Base-by-base conservation (phyloP, 805 yeast genomes). In the Candida sphagnicola region DNA sequence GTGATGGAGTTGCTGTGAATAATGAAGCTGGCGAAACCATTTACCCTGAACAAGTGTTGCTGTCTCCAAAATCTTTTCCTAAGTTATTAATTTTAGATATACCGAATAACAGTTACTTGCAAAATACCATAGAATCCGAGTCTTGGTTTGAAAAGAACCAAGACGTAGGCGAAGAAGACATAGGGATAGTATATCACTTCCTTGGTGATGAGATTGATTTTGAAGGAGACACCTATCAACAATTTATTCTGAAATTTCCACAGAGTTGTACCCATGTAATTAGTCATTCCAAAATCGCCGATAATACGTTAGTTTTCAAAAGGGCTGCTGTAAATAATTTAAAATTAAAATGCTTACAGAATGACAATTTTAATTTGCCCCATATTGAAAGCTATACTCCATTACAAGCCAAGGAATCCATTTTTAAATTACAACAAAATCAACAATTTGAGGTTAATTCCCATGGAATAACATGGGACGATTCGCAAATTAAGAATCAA, bases 61-160 rank as follows among this genome's bases (percentile, higher is more conserved):
- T 76, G 2, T 75, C 78, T 8, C 64, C 78, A 5, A 74, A 80
- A 40, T 42, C 54, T 1, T 84, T 84, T 40, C 71, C 78, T 1
- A 77, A 82, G 24, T 63, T 85, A 11, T 54, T 88, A 18, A 67
- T 91, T 2, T 48, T 91, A 5, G 97, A 91, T 51, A 73, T 88
- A 17, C 96, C 96, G 0, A 63, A 69, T 13, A 39, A 44, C 0
- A 56, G 53, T 0, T 84, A 81, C 50, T 49, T 62, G 29, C 35
- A 49, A 1, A 59, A 56, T 38, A 57, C 70, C 11, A 31, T 66
- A 8, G 35, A 34, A 8, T 48, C 50, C 26, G 41, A 44, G 1
- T 43, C 48, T 19, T 65, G 70, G 68, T 53, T 55, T 78, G 12
- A 46, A 44, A 14, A 56, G 43, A 53, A 43, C 37, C 51, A 58